Percentiles rank a stretch among this genome's conserved stretches.
These are phyloP conservation scores for Lactarius hengduanensis DNA, from an alignment of 768 basidiomycete genomes.

Conservation along the genomic window DNA sequence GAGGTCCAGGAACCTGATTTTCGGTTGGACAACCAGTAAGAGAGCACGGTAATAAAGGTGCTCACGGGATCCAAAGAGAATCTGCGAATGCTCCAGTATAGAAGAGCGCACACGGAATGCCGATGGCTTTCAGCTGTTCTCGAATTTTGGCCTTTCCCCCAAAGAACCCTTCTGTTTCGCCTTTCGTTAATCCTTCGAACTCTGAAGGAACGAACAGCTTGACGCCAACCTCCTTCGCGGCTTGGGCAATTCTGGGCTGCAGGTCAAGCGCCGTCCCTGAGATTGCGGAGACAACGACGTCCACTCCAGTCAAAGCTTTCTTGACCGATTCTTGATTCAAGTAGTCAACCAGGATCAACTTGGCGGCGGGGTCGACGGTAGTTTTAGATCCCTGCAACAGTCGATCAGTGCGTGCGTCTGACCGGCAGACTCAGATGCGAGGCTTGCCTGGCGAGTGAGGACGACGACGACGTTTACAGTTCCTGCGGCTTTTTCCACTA, in stretches of 20 bases:
- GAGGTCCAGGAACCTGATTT: constrained; percentile 11
- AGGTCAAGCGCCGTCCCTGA: constrained; percentile 7
- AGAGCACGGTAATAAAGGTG: background rate
- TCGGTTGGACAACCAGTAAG: background rate
- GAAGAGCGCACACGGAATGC: constrained; percentile 22
- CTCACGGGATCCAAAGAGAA: constrained; percentile 17
- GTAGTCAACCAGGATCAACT: constrained; percentile 24
- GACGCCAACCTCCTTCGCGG: constrained; percentile 33
- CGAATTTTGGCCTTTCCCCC: constrained; percentile 14
- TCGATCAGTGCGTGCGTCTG: background rate
- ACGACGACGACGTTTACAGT: constrained; percentile 19
- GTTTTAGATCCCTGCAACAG: constrained; percentile 9
- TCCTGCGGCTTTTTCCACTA: constrained; percentile 18
- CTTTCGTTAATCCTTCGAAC: constrained; percentile 31
- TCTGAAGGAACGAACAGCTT: constrained; percentile 37
- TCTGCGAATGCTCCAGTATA: constrained; percentile 29
- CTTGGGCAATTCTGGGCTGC: constrained; percentile 29
- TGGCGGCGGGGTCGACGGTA: constrained; percentile 10
- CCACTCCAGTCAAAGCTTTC: constrained; percentile 14
- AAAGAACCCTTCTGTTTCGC: constrained; percentile 14
- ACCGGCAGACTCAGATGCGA: background rate
- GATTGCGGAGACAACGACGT: constrained; percentile 27
- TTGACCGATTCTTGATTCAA: constrained; percentile 17
- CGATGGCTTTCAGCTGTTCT: constrained; percentile 14
- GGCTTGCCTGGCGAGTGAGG: constrained; percentile 20